Base-by-base conservation (phyloP, 2,329 filamentous ascomycete genomes). In the Septoria linicola region DNA sequence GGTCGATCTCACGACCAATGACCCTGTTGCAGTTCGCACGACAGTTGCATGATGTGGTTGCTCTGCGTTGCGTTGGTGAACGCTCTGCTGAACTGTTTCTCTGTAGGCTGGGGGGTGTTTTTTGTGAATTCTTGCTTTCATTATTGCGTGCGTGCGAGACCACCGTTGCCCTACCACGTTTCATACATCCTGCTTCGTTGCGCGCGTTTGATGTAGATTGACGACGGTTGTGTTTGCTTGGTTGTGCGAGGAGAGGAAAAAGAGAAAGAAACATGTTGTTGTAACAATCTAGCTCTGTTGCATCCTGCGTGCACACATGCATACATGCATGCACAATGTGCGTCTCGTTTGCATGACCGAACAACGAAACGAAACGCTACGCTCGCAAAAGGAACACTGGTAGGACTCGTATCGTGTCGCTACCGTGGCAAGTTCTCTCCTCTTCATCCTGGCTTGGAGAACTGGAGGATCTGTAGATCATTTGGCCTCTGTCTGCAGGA, bases 141-240 rank as follows among this genome's bases (percentile, higher is more conserved):
- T 27, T 27, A 5, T n/a, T n/a, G n/a, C n/a, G n/a, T n/a, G n/a
- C n/a, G n/a, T 27, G 23, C 23, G 23, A 27, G 23, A 5, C 23
- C 23, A 34, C 31, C 14, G 35, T 37, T 37, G 35, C 35, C 16
- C 35, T 37, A 37, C 35, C 17, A 37, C 35, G 16, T 37, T 37
- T 37, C 35, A 14, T 14, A 37, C 16, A 37, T 19, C 16, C 35
- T 16, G n/a, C 35, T 16, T 37, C 4, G 23, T 5, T 27, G 23
- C 23, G 23, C 23, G 35, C 16, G 35, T 37, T 37, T 37, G 35
- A 37, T 10, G 35, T 37, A 37, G 35, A 37, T 8, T n/a, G n/a
- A n/a, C n/a, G 35, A 17, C 8, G 14, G 35, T 14, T 14, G 14
- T 10, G 35, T 37, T 37, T 37, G 13, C 16, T 37, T n/a, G n/a